Base-by-base conservation (phyloP, 2,329 filamentous ascomycete species). In the Plectosphaerella plurivora region DNA sequence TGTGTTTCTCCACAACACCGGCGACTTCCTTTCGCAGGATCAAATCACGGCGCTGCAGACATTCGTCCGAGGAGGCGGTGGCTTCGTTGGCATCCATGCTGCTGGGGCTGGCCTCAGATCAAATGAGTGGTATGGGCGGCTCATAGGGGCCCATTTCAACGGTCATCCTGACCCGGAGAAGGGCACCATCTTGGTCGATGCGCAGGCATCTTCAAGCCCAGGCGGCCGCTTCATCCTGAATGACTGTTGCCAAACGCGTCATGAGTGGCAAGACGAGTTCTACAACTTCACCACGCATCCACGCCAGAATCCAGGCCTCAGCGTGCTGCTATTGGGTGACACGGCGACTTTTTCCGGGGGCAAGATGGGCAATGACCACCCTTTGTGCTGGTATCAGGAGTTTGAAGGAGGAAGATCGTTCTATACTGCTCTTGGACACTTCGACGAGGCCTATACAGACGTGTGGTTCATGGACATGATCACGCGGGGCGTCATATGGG, bases 381-480 rank as follows among this genome's bases (percentile, higher is more conserved):
- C 71, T 3, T 54, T 74, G 4, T 65, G 66, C 0, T 74, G 71
- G 72, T 70, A 64, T 35, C 66, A 67, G 52, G 67, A 70, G 28
- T 69, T 72, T 39, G 69, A 70, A 3, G 65, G 66, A 5, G 67
- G 67, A 0, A 61, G 70, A 42, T 66, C 65, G 5, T 73, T 73
- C 51, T 73, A 74, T 55, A 72, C 70, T 9, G 63, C 71, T 2
- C 60, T 75, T 16, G 72, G 72, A 5, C 72, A 74, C 51, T 75
- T 72, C 55, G 66, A 66, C 14, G 63, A 68, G 48, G 67, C 71
- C 3, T 75, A 70, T 52, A 56, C 60, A 39, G 63, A 75, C 18
- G 58, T 60, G n/a, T 57, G 51, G 53, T 59, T 52, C 22, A 52
- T 57, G 45, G 51, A 39, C n/a, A 37, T 52, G 48, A 16, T 58